These are phyloP conservation scores for Nicotiana tomentosiformis DNA, from an alignment of 257 asterid genomes.

Conservation along the genomic window DNA sequence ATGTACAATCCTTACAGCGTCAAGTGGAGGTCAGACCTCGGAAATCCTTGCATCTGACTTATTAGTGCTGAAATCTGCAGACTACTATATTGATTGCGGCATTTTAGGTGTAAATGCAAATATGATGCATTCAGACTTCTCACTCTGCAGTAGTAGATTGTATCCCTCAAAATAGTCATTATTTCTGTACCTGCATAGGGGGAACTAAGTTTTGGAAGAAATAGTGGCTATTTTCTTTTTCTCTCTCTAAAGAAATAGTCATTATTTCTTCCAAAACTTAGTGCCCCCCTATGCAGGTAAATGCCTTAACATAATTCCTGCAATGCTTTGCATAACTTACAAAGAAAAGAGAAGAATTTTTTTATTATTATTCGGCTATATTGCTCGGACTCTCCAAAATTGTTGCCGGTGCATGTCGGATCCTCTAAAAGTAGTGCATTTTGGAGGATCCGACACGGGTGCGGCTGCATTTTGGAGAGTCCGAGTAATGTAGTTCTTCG, in stretches of 20 bases:
- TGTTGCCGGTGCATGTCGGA: too few species aligned
- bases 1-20: conserved; percentile 86
- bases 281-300: neutral
- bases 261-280: neutral
- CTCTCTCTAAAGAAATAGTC: too few species aligned
- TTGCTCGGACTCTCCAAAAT: too few species aligned
- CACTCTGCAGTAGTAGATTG: neutral
- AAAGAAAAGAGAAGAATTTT: neutral
- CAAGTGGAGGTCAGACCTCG: conserved; percentile 76
- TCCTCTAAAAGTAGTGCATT: too few species aligned
- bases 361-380: neutral
- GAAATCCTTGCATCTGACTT: conserved; percentile 8
- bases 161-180: neutral
- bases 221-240: too few species aligned
- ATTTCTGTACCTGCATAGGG: neutral
- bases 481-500: neutral
- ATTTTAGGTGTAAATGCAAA: neutral
- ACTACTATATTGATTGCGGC: neutral
- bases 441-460: too few species aligned
- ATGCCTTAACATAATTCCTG: neutral
- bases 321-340: neutral
- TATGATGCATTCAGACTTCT: neutral
- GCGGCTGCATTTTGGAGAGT: too few species aligned
- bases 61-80: neutral
- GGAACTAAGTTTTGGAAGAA: neutral